phyloP scores from a whole-genome alignment of 345 rosid species.

The Erucastrum elatum region DNA sequence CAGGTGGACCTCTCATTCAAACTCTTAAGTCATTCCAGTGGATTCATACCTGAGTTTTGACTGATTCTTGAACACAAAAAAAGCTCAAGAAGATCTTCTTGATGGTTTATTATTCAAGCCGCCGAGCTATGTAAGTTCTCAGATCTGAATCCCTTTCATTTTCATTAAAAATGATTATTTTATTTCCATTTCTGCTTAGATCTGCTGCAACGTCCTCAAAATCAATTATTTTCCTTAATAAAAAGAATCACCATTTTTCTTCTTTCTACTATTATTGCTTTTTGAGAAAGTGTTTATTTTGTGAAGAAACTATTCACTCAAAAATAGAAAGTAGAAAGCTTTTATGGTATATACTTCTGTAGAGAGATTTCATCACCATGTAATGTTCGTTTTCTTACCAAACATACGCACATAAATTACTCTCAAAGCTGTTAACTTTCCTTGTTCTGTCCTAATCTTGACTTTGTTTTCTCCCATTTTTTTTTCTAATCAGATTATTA shows the following conservation, averaged over 20 bases:
- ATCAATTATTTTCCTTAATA: conserved; percentile 26
- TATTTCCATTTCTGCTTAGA: conserved; percentile 42
- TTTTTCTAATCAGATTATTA: conserved; percentile 41
- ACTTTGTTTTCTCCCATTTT: not conserved
- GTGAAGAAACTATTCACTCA: conserved; percentile 6
- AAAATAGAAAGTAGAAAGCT: conserved; percentile 17
- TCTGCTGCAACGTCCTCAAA: conserved; percentile 33
- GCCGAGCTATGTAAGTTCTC: conserved; percentile 60
- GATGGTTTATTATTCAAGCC: conserved; percentile 32
- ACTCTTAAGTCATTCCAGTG: conserved; percentile 19
- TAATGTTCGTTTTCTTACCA: not conserved
- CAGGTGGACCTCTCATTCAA: conserved; percentile 12
- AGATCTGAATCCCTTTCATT: conserved; percentile 56
- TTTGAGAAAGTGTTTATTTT: conserved; percentile 21
- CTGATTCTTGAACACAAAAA: conserved; percentile 27
- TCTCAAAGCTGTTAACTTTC: conserved; percentile 2
- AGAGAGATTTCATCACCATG: conserved; percentile 1
- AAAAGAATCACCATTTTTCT: not conserved
- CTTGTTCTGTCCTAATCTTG: conserved; percentile 30
- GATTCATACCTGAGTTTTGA: conserved; percentile 35
- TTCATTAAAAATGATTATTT: conserved; percentile 21
- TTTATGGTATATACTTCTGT: conserved; percentile 18
- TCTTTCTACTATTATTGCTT: not conserved
- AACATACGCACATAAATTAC: not conserved
- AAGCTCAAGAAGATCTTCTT: conserved; percentile 35